Percentiles rank a stretch among this genome's conserved stretches.
These are phyloP conservation scores for Globisporangium lucens DNA, from an alignment of 352 stramenopile species.

Conservation along the genomic window DNA sequence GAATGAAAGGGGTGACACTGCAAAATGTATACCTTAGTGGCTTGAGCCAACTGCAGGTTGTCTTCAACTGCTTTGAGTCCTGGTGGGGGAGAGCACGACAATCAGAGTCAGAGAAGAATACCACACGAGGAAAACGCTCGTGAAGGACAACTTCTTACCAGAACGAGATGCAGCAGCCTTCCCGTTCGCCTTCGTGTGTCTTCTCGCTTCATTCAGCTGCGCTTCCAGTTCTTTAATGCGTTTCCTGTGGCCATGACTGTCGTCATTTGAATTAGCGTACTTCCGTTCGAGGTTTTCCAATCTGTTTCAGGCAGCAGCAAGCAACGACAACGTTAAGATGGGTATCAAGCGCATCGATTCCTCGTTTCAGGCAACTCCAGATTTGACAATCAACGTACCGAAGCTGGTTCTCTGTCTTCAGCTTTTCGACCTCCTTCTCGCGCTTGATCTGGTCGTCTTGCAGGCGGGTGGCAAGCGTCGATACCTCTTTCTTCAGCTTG, in stretches of 20 bases:
- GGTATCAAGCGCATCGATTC: background rate
- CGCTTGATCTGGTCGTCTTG: slow-evolving; percentile 47
- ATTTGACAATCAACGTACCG: slow-evolving; percentile 11
- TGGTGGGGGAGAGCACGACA: background rate
- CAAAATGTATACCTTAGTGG: slow-evolving; percentile 56
- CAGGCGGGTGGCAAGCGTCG: slow-evolving; percentile 47
- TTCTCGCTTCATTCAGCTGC: slow-evolving; percentile 50
- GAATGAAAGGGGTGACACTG: background rate
- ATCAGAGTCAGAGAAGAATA: background rate
- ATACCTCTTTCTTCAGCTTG: slow-evolving; percentile 67
- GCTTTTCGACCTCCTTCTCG: slow-evolving; percentile 41
- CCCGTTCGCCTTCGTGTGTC: slow-evolving; percentile 33
- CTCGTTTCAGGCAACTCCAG: background rate
- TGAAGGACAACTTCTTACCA: slow-evolving; percentile 13
- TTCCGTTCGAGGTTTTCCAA: slow-evolving; percentile 32
- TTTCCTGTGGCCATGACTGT: slow-evolving; percentile 36
- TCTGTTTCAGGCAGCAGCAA: slow-evolving; percentile 1
- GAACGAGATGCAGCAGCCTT: slow-evolving; percentile 35
- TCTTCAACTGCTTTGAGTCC: slow-evolving; percentile 42
- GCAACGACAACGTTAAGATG: background rate
- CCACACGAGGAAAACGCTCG: background rate
- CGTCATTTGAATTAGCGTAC: slow-evolving; percentile 26
- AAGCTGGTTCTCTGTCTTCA: slow-evolving; percentile 45
- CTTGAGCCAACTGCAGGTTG: slow-evolving; percentile 54
- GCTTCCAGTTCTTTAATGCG: slow-evolving; percentile 55